Conservation (phyloP, 73 alveolate genomes). For the Symbiodinium natans region DNA sequence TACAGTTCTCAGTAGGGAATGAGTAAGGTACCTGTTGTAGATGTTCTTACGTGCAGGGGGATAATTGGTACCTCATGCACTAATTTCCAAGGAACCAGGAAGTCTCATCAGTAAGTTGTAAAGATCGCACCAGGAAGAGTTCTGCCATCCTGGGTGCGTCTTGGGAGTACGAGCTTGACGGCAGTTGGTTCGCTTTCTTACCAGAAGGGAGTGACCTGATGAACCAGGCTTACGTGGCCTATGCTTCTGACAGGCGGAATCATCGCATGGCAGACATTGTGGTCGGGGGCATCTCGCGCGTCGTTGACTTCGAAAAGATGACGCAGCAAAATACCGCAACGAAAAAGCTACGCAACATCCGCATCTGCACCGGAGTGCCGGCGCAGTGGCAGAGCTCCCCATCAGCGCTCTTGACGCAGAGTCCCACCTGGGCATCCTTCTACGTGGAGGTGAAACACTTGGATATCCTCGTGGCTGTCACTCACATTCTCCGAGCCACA, state of each 20-base stretch:
- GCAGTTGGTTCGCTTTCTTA: slow-evolving; percentile 9
- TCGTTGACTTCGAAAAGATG: not conserved
- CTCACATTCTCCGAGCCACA: not conserved
- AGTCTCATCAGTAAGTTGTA: no score
- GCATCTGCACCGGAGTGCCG: not conserved
- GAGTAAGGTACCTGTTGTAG: no score
- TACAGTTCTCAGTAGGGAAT: not conserved
- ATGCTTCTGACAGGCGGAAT: not conserved
- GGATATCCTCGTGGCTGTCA: not conserved
- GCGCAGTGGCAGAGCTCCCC: not conserved
- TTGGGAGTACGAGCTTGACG: slow-evolving; percentile 31
- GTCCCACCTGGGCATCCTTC: not conserved
- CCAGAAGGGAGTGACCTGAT: slow-evolving; percentile 20
- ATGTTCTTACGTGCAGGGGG: no score
- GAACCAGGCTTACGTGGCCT: not conserved
- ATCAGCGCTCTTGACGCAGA: not conserved
- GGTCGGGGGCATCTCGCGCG: not conserved
- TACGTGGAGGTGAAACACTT: not conserved
- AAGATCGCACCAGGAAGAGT: not conserved
- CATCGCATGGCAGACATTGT: not conserved
- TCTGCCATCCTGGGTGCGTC: not conserved
- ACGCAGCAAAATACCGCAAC: not conserved
- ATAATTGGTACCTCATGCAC: no score
- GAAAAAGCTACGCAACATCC: not conserved
- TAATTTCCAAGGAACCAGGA: no score